Evolutionary conservation across 1,284 basidiomycete genomes (phyloP).

Genomic region (Sporisorium scitamineum): DNA sequence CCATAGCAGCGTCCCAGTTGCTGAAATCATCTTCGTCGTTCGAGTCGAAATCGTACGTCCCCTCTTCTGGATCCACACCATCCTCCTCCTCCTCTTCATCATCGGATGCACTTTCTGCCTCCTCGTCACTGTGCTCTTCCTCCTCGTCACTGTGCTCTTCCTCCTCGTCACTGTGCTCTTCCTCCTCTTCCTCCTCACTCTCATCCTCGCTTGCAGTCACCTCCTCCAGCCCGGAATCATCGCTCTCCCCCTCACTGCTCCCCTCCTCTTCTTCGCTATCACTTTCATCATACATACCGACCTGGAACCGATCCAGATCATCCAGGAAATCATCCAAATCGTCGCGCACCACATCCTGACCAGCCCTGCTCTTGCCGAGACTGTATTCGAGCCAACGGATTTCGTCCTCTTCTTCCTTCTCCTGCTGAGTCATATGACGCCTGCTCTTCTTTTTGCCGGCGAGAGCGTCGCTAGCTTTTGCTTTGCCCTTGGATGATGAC

Average conservation of each 20-base stretch:
- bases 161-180: constrained; percentile 13
- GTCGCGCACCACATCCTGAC: constrained; percentile 45
- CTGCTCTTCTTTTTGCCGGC: constrained; percentile 37
- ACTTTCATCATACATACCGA: constrained; percentile 48
- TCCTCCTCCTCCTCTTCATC: constrained; percentile 9
- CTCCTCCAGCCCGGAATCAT: constrained; percentile 25
- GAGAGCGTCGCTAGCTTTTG: constrained; percentile 10
- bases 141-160: not conserved
- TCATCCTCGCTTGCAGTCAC: constrained; percentile 15
- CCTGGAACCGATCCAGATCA: constrained; percentile 59
- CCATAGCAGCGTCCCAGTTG: constrained; percentile 55
- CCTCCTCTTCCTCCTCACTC: not conserved
- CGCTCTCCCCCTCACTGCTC: constrained; percentile 11
- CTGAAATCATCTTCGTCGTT: constrained; percentile 49
- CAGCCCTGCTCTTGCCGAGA: constrained; percentile 41
- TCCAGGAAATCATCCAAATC: constrained; percentile 61
- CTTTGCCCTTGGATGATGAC: constrained; percentile 22
- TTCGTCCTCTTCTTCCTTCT: constrained; percentile 67
- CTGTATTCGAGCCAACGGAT: constrained; percentile 67
- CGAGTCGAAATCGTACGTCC: constrained; percentile 41
- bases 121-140: constrained; percentile 21
- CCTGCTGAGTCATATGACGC: constrained; percentile 49
- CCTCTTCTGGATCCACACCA: constrained; percentile 25
- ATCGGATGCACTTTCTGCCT: not conserved
- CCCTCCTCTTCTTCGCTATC: constrained; percentile 17